Evolutionary conservation across 1,284 basidiomycete species (phyloP).

Genomic region (Omphalotus olearius): DNA sequence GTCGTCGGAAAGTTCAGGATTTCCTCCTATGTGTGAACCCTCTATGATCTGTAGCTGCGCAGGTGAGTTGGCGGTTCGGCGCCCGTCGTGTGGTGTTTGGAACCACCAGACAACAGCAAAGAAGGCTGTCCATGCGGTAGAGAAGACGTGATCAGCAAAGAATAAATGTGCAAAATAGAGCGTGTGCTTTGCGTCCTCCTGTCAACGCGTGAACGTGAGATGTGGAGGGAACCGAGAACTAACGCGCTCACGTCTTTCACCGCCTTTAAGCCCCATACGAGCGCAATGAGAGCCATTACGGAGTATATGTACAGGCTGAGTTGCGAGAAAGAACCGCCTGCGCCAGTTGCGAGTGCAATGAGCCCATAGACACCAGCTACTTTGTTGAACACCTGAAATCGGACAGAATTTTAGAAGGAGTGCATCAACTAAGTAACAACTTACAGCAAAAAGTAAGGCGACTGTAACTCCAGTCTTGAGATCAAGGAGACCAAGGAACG

Average conservation of each 20-base stretch:
- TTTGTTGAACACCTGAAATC: slow-evolving; percentile 85
- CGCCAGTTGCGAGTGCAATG: slow-evolving; percentile 82
- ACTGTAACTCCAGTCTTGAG: slow-evolving; percentile 88
- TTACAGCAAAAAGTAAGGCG: slow-evolving; percentile 81
- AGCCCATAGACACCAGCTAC: slow-evolving; percentile 97
- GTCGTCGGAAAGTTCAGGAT: slow-evolving; percentile 51
- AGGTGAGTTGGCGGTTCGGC: slow-evolving; percentile 71
- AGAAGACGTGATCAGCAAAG: slow-evolving; percentile 88
- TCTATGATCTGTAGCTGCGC: slow-evolving; percentile 83
- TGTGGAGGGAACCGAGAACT: slow-evolving; percentile 5
- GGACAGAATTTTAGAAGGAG: slow-evolving; percentile 7
- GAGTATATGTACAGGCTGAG: slow-evolving; percentile 93
- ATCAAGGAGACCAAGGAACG: slow-evolving; percentile 82
- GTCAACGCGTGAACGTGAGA: slow-evolving; percentile 14
- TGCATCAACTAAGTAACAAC: slow-evolving; percentile 25
- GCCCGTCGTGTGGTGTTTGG: slow-evolving; percentile 88
- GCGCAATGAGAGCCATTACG: slow-evolving; percentile 73
- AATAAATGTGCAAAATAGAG: slow-evolving; percentile 93
- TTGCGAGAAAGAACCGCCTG: slow-evolving; percentile 87
- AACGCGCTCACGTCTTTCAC: slow-evolving; percentile 65
- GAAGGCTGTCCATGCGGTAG: slow-evolving; percentile 88
- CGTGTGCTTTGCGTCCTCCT: slow-evolving; percentile 85
- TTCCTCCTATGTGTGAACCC: slow-evolving; percentile 42
- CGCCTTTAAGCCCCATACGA: slow-evolving; percentile 85
- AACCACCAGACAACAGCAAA: slow-evolving; percentile 91